A percentile compares a stretch with the other conserved stretches of the same genome.
These are phyloP conservation scores for Thuja plicata DNA, from an alignment of 83 land plant species.

Conservation along the genomic window DNA sequence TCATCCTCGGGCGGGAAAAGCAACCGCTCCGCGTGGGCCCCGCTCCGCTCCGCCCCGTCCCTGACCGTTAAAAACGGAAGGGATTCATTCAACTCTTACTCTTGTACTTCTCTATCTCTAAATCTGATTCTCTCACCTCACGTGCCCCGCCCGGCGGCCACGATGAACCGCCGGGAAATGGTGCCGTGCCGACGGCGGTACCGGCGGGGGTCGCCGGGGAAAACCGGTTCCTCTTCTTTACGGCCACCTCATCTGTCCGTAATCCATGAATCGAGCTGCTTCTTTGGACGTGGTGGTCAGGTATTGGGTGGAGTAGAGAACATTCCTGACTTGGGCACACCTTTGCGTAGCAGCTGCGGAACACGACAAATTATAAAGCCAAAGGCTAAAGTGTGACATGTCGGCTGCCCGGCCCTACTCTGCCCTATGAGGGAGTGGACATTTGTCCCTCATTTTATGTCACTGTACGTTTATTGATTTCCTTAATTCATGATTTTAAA, in stretches of 20 bases:
- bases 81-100: too few relatives aligned
- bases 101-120: background rate
- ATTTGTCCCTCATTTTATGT: too few relatives aligned
- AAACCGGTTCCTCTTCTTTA: background rate
- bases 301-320: background rate
- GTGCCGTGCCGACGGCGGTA: background rate
- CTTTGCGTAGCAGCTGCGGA: background rate
- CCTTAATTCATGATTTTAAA: too few relatives aligned
- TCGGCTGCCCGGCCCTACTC: background rate
- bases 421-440: too few relatives aligned
- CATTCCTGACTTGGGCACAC: background rate
- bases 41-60: too few relatives aligned
- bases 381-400: background rate
- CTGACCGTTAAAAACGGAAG: background rate
- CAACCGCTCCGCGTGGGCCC: background rate
- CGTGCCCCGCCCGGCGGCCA: background rate
- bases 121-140: background rate
- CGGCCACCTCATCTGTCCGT: background rate
- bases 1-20: background rate
- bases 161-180: background rate
- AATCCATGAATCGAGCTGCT: background rate
- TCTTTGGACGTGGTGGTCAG: background rate
- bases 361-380: background rate
- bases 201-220: background rate
- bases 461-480: too few relatives aligned